Conservation (phyloP, 2,329 filamentous ascomycete genomes). For the Torrubiellomyces zombiae region DNA sequence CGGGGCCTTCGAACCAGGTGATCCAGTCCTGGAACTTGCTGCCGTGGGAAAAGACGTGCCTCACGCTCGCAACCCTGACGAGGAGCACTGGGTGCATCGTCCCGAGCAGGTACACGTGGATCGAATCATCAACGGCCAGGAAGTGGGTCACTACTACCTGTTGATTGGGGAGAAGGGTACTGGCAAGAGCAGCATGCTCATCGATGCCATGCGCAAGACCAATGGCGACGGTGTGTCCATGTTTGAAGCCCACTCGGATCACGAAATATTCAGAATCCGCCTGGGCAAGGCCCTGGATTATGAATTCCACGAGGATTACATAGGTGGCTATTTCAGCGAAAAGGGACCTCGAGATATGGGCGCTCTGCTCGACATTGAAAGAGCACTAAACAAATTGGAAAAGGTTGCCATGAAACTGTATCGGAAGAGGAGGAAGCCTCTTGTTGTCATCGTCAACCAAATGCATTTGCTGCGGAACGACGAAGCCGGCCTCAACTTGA, state of each 20-base stretch:
- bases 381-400: conserved; percentile 93
- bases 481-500: conserved; percentile 78
- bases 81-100: conserved; percentile 55
- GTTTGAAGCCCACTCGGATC: conserved; percentile 90
- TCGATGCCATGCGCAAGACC: conserved; percentile 88
- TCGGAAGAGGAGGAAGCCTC: conserved; percentile 42
- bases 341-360: conserved; percentile 82
- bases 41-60: conserved; percentile 43
- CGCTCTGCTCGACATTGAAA: conserved; percentile 84
- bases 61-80: conserved; percentile 21
- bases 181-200: conserved; percentile 88
- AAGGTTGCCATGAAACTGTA: conserved; percentile 73
- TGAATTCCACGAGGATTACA: conserved; percentile 95
- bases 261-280: conserved; percentile 86
- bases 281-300: conserved; percentile 90
- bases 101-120: conserved; percentile 72
- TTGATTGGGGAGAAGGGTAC: conserved; percentile 91
- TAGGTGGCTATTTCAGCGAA: conserved; percentile 90
- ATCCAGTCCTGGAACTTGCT: conserved; percentile 73
- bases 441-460: conserved; percentile 90
- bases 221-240: conserved; percentile 81
- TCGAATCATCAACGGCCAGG: conserved; percentile 58
- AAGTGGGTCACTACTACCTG: conserved; percentile 73
- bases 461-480: conserved; percentile 84
- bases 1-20: conserved; percentile 78